These are phyloP conservation scores for Syzygium aromaticum DNA, from an alignment of 345 rosid species.

Conservation along the genomic window DNA sequence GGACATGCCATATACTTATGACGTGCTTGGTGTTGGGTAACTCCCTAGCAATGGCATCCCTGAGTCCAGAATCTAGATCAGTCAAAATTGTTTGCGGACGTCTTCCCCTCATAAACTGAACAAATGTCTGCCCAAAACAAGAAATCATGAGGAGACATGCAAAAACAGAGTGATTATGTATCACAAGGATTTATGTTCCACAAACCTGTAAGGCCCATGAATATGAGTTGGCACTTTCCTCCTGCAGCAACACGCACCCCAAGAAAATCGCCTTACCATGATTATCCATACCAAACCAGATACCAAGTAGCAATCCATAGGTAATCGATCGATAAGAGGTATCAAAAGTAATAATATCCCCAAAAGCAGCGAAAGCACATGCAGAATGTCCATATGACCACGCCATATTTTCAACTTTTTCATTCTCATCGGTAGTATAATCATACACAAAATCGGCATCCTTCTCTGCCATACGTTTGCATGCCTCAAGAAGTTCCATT, in stretches of 20 bases:
- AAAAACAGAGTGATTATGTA: slow-evolving; percentile 9
- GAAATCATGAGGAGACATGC: slow-evolving; percentile 18
- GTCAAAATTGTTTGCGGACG: slow-evolving; percentile 74
- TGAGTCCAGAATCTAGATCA: slow-evolving; percentile 73
- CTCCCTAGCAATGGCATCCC: slow-evolving; percentile 74
- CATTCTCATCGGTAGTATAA: slow-evolving; percentile 54
- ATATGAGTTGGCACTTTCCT: slow-evolving; percentile 59
- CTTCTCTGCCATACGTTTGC: slow-evolving; percentile 63
- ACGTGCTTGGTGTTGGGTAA: slow-evolving; percentile 69
- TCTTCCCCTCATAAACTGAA: slow-evolving; percentile 73
- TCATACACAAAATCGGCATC: slow-evolving; percentile 58
- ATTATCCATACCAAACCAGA: slow-evolving; percentile 71
- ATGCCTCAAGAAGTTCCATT: slow-evolving; percentile 67
- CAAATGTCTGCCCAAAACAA: slow-evolving; percentile 72
- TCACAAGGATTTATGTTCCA: slow-evolving; percentile 22
- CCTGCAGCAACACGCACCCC: slow-evolving; percentile 82
- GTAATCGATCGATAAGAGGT: slow-evolving; percentile 69
- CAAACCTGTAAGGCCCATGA: slow-evolving; percentile 96
- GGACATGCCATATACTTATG: slow-evolving; percentile 54
- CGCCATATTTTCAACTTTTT: slow-evolving; percentile 70
- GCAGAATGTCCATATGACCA: slow-evolving; percentile 77
- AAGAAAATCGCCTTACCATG: slow-evolving; percentile 61
- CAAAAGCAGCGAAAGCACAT: slow-evolving; percentile 47
- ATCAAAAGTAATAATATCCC: slow-evolving; percentile 77
- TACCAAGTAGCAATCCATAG: slow-evolving; percentile 73